These are phyloP conservation scores for Oligophagozyma castellii DNA, from an alignment of 1,139 yeast genomes.

Conservation along the genomic window DNA sequence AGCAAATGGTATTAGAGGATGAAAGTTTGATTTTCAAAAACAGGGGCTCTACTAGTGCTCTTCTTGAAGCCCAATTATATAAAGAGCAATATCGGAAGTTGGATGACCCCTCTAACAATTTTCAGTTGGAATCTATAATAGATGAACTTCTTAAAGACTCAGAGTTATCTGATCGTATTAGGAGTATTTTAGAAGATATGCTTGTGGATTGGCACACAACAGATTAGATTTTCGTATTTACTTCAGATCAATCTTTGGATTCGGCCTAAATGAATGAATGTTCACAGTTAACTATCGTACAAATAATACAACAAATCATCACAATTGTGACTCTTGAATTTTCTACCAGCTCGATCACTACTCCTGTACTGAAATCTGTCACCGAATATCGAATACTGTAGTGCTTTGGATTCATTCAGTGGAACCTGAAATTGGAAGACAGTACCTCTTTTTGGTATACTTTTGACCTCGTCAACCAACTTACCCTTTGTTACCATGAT, in stretches of 20 bases:
- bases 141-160: constrained; percentile 10
- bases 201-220: background rate
- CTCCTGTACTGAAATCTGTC: constrained; percentile 66
- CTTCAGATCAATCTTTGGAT: background rate
- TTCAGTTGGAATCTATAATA: constrained; percentile 7
- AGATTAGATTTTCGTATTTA: background rate
- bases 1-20: constrained; percentile 17
- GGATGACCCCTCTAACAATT: constrained; percentile 7
- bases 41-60: constrained; percentile 23
- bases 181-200: constrained; percentile 4
- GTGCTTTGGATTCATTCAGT: constrained; percentile 23
- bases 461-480: constrained; percentile 38
- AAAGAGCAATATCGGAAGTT: constrained; percentile 17
- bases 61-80: constrained; percentile 20
- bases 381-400: constrained; percentile 62
- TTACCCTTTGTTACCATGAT: constrained; percentile 46
- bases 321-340: constrained; percentile 68
- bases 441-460: constrained; percentile 48
- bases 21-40: constrained; percentile 21
- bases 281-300: background rate
- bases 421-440: constrained; percentile 43
- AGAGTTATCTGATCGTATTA: constrained; percentile 9
- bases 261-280: background rate
- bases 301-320: constrained; percentile 36
- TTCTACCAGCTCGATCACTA: constrained; percentile 71